Percentiles rank a stretch among this genome's conserved stretches.
phyloP scores from a whole-genome alignment of 2,329 filamentous ascomycete species.

The Gyromitra esculenta region DNA sequence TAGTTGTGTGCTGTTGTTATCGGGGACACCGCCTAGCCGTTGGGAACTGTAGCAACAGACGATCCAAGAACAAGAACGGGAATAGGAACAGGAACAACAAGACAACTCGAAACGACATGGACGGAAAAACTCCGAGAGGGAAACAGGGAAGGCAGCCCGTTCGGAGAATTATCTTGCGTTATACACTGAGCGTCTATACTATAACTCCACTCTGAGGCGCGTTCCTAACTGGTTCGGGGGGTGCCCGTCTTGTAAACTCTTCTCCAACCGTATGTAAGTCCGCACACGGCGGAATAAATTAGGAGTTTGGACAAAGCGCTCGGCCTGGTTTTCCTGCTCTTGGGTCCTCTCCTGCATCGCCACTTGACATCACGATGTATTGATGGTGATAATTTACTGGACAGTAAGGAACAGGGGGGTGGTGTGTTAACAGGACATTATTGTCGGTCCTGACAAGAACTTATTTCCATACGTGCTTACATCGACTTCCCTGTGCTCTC shows the following conservation, averaged over 20 bases:
- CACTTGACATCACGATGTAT: conserved; percentile 31
- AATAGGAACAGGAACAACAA: conserved; percentile 26
- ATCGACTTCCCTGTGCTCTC: conserved; percentile 19
- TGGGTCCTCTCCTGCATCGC: not conserved
- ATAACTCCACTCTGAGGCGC: conserved; percentile 30
- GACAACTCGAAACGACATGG: conserved; percentile 42
- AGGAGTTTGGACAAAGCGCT: conserved; percentile 32
- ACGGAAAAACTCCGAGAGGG: conserved; percentile 42
- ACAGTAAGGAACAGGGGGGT: conserved; percentile 14
- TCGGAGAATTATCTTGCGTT: conserved; percentile 52
- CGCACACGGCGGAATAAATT: conserved; percentile 1
- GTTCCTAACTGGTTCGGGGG: conserved; percentile 12
- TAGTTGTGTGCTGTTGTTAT: conserved; percentile 39
- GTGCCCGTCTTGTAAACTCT: conserved; percentile 17
- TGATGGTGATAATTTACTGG: conserved; percentile 19
- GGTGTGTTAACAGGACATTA: not conserved
- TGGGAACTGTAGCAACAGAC: conserved; percentile 20
- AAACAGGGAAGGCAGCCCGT: conserved; percentile 27
- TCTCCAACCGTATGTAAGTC: conserved; percentile 14
- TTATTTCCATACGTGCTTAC: conserved; percentile 21
- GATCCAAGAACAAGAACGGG: conserved; percentile 15
- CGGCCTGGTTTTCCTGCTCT: not conserved
- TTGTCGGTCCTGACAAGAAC: conserved; percentile 3
- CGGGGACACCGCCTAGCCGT: conserved; percentile 24
- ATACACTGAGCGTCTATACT: conserved; percentile 22